A percentile compares a stretch with the other conserved stretches of the same genome.
These are phyloP conservation scores for Achaetomiella virescens DNA, from an alignment of 495 filamentous ascomycete genomes.

Conservation along the genomic window DNA sequence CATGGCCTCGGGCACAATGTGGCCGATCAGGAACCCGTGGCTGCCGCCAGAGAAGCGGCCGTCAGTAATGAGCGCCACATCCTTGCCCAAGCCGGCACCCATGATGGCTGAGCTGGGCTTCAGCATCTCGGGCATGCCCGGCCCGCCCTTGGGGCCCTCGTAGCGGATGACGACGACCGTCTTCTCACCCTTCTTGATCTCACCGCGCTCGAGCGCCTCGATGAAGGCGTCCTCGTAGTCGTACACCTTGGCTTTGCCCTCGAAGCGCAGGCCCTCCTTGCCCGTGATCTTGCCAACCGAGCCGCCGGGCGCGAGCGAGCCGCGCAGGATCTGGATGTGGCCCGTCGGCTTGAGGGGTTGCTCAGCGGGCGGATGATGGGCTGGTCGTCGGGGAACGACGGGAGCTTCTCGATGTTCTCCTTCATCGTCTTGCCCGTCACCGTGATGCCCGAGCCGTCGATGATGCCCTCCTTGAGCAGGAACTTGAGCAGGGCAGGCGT, in stretches of 20 bases:
- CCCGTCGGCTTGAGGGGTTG: constrained; percentile 92
- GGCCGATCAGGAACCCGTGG: constrained; percentile 75
- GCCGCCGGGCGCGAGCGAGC: constrained; percentile 83
- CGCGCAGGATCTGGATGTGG: constrained; percentile 95
- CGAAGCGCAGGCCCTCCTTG: constrained; percentile 89
- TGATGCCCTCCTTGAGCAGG: constrained; percentile 81
- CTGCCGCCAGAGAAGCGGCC: constrained; percentile 71
- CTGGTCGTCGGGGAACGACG: constrained; percentile 77
- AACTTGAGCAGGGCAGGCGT: constrained; percentile 88
- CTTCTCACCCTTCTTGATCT: constrained; percentile 95
- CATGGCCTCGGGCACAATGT: constrained; percentile 66
- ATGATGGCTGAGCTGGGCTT: constrained; percentile 80
- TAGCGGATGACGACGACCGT: constrained; percentile 97
- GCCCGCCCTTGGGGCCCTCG: constrained; percentile 76
- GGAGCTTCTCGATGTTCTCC: constrained; percentile 75
- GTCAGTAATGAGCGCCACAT: constrained; percentile 75
- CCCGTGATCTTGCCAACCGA: constrained; percentile 97
- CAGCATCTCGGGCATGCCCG: constrained; percentile 84
- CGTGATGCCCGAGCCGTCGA: constrained; percentile 83
- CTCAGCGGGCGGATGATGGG: constrained; percentile 85
- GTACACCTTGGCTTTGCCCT: constrained; percentile 80
- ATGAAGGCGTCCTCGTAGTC: constrained; percentile 80
- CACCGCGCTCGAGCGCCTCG: constrained; percentile 65
- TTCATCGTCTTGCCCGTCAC: constrained; percentile 92
- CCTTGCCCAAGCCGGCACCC: constrained; percentile 76